phyloP scores from a whole-genome alignment of 2,329 filamentous ascomycete species.

The Hypomyces rosellus region DNA sequence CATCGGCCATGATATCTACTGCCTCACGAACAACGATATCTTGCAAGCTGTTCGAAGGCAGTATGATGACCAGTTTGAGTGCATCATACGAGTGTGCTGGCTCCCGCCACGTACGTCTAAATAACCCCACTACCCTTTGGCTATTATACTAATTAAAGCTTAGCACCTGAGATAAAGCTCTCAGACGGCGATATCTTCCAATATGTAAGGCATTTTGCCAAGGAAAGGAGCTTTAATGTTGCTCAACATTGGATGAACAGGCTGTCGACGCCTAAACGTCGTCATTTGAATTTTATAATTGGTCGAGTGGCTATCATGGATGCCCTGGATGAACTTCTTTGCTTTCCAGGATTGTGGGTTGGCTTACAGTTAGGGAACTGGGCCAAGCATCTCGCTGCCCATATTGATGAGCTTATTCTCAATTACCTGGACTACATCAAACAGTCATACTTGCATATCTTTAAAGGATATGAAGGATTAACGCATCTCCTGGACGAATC shows the following conservation, averaged over 20 bases:
- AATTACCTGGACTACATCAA: slow-evolving; percentile 7
- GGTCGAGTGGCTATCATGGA: not conserved
- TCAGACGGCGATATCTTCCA: slow-evolving; percentile 2
- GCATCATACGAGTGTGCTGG: slow-evolving; percentile 1
- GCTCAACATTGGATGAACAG: slow-evolving; percentile 3
- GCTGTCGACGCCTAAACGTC: slow-evolving; percentile 1
- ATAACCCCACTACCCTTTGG: not conserved
- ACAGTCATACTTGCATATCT: not conserved
- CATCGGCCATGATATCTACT: not conserved
- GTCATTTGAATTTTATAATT: slow-evolving; percentile 2
- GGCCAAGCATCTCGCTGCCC: slow-evolving; percentile 7
- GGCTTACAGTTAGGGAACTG: slow-evolving; percentile 9
- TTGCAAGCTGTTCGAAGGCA: no score
- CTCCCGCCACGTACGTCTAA: not conserved
- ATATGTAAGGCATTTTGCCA: not conserved
- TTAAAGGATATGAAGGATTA: not conserved
- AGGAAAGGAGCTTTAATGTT: not conserved
- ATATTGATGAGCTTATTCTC: slow-evolving; percentile 5
- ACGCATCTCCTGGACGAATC: slow-evolving; percentile 1
- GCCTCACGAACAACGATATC: not conserved
- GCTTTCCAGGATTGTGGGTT: slow-evolving; percentile 3
- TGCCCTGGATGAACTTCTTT: slow-evolving; percentile 1
- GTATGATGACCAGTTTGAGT: not conserved
- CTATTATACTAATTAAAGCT: not conserved
- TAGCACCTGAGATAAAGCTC: not conserved